Base-by-base conservation (phyloP, 1,139 yeast genomes). In the Taphrina pruni region DNA sequence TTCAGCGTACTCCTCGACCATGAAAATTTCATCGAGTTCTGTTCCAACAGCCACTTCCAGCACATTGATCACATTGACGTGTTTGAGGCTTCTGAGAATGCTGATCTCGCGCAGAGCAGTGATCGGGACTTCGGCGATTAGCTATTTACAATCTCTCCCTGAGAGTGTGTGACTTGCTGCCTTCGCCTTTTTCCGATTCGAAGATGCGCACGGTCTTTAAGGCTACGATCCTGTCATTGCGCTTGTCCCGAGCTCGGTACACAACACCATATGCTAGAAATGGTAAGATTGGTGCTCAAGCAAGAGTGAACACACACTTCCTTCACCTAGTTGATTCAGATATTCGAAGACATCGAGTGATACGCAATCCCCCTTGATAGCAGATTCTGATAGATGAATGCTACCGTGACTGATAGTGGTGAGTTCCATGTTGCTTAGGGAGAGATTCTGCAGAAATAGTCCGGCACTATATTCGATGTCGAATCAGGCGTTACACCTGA, bases 21-120 rank as follows among this genome's bases (percentile, higher is more conserved):
- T 61, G 45, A 69, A 67, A 20, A 72, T 71, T 52, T 72, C 74
- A 57, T 72, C 74, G 43, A 72, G 46, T 72, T 85, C 85, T 11
- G 75, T 74, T 74, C 88, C 95, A 43, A 89, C 88, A 92, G 90
- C 89, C 81, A 89, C 88, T 76, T 89, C 96, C 57, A 85, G 78
- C 64, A 90, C 81, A 0, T 90, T 87, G 39, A 90, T 87, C 21
- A 89, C 84, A 76, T 89, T 89, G 12, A 83, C 83, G 76, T 89
- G 94, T 72, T 88, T 85, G 75, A 89, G 88, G 14, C 90, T 85
- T 76, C 89, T 94, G 58, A 90, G 79, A 20, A 90, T 78, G 70
- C 90, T 87, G 66, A 89, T 88, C 77, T 90, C 96, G 74, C 96
- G 81, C 76, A 88, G 86, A 0, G 96, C 91, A 0, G 96, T 89